Base-by-base conservation (phyloP, 208 protist genomes). In the Wallacemonas collosoma region DNA sequence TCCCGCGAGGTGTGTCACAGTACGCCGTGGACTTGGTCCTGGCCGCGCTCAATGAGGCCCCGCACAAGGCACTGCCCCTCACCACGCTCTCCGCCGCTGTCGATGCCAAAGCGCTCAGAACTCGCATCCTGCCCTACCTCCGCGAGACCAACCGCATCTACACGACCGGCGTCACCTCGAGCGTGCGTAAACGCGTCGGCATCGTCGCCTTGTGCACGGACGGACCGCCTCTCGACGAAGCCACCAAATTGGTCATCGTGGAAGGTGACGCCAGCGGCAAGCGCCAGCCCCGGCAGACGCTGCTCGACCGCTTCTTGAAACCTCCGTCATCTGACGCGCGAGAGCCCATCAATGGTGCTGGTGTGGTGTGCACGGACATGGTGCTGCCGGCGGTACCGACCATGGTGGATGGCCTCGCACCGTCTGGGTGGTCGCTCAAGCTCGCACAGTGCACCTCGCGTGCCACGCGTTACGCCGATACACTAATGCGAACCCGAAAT, bases 401-500 rank as follows among this genome's bases (percentile, higher is more conserved):
- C 15, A 76, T 82, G 61, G 36, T 43, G 17, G 76, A 80, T 1
- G 80, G 76, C 51, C 53, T 53, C 2, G 68, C 63, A 2, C 74
- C 68, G 26, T 89, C 85, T 0, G 44, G 39, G 39, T 57, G 56
- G 43, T 73, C 45, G 36, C 65, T 60, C 65, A 35, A 53, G 51
- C 79, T 86, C n/a, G 53, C 53, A 50, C 51, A 78, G 47, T 40
- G 47, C 44, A 61, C 73, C 15, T 45, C 70, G 1, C 65, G 68
- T 38, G 62, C 69, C 35, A 63, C 40, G 17, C 64, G 71, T 50
- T 58, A 72, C 26, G 82, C 82, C 15, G 72, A 80, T 44, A 76
- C 78, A 35, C 44, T 94, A 8, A 84, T 93, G 67, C 63, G 80
- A 43, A 68, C 90, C 43, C 87, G 89, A 56, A 96, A 96, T 73